Conservation (phyloP, 176 grass and related monocot species). For the Cocos nucifera region DNA sequence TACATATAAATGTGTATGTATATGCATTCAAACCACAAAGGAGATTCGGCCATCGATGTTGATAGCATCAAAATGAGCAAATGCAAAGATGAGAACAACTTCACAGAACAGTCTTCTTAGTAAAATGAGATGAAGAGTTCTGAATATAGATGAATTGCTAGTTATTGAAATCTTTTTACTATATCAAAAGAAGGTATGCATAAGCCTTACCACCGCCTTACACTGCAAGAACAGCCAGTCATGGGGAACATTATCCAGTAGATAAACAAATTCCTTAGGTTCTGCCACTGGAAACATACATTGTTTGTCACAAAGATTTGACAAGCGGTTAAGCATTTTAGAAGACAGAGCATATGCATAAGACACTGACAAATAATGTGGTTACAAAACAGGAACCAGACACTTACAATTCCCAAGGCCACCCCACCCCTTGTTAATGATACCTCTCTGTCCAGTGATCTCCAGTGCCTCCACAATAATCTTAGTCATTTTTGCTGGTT, state of each 20-base stretch:
- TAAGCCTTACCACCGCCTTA: slow-evolving; percentile 64
- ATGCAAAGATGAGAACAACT: too few species aligned
- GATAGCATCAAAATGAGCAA: too few species aligned
- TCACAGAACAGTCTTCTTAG: too few species aligned
- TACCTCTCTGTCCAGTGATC: slow-evolving; percentile 75
- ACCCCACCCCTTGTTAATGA: slow-evolving; percentile 98
- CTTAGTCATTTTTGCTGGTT: slow-evolving; percentile 79
- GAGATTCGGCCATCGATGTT: too few species aligned
- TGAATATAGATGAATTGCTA: too few species aligned
- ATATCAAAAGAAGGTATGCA: neutral
- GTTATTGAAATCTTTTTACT: neutral
- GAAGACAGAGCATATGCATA: slow-evolving; percentile 9
- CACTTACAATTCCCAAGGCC: slow-evolving; percentile 92
- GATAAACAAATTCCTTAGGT: slow-evolving; percentile 73
- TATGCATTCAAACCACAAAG: too few species aligned
- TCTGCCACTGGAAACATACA: slow-evolving; percentile 50
- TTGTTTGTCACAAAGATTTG: slow-evolving; percentile 14
- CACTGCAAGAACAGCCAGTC: slow-evolving; percentile 96
- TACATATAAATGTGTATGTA: too few species aligned
- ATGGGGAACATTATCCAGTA: slow-evolving; percentile 89
- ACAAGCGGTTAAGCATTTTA: neutral
- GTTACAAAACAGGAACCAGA: slow-evolving; percentile 3
- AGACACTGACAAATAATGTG: neutral
- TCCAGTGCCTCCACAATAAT: slow-evolving; percentile 75
- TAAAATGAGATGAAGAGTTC: too few species aligned